Conservation (phyloP, 2,329 filamentous ascomycete species). For the Colletotrichum agaves region DNA sequence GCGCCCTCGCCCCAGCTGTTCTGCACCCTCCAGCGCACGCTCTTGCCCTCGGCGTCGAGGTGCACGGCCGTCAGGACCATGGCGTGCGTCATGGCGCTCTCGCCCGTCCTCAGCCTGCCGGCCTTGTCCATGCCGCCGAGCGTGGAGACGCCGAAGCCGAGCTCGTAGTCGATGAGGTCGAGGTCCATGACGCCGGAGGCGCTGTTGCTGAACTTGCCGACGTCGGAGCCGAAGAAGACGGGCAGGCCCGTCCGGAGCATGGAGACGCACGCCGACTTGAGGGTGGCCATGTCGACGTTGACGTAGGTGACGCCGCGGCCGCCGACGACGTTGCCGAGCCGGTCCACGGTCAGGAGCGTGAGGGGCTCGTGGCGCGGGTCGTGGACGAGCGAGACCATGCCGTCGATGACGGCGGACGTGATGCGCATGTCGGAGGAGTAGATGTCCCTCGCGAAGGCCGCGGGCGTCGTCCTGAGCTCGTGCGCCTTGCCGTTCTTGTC, state of each 20-base stretch:
- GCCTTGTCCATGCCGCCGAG: slow-evolving; percentile 81
- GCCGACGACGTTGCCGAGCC: slow-evolving; percentile 84
- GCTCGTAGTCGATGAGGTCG: slow-evolving; percentile 78
- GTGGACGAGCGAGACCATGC: slow-evolving; percentile 84
- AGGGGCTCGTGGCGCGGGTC: slow-evolving; percentile 83
- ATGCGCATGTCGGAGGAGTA: slow-evolving; percentile 69
- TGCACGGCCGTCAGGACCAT: slow-evolving; percentile 93
- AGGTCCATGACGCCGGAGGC: slow-evolving; percentile 82
- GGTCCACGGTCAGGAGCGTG: slow-evolving; percentile 78
- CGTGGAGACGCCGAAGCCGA: slow-evolving; percentile 83
- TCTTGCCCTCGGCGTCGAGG: slow-evolving; percentile 70
- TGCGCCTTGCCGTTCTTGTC: slow-evolving; percentile 75
- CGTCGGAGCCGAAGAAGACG: slow-evolving; percentile 90
- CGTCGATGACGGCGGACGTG: slow-evolving; percentile 69
- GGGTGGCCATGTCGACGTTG: slow-evolving; percentile 78
- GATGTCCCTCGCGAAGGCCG: slow-evolving; percentile 77
- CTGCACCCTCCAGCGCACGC: slow-evolving; percentile 85
- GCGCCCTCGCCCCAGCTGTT: slow-evolving; percentile 81
- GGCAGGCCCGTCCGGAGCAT: slow-evolving; percentile 84
- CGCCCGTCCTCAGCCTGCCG: slow-evolving; percentile 76
- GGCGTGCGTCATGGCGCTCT: slow-evolving; percentile 89
- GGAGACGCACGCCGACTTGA: slow-evolving; percentile 78
- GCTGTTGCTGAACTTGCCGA: slow-evolving; percentile 82
- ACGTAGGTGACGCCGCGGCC: slow-evolving; percentile 82
- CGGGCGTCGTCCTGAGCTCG: slow-evolving; percentile 72